These are phyloP conservation scores for Capsicum pubescens DNA, from an alignment of 257 asterid genomes.

Conservation along the genomic window DNA sequence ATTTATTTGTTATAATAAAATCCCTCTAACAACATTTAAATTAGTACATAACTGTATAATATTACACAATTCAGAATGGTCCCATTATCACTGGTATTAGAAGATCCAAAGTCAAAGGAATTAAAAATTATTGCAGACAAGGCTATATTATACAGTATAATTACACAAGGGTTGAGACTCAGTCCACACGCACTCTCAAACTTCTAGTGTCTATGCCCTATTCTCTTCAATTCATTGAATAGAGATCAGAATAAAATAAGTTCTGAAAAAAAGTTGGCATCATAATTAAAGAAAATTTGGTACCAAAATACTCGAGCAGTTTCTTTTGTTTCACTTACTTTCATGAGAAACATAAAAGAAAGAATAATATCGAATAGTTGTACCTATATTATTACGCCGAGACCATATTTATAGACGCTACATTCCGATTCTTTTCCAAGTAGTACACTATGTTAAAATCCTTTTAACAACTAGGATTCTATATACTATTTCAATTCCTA, in stretches of 20 bases:
- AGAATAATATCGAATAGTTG: no score
- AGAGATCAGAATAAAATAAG: not conserved
- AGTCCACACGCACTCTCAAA: conserved; percentile 12
- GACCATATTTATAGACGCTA: no score
- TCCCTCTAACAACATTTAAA: not conserved
- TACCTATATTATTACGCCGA: no score
- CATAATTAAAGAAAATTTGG: conserved; percentile 8
- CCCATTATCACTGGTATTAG: not conserved
- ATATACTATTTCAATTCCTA: no score
- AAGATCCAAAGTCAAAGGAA: not conserved
- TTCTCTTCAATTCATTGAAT: conserved; percentile 21
- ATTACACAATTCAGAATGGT: not conserved
- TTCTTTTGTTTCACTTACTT: conserved; percentile 8
- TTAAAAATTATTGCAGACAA: not conserved
- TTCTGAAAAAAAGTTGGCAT: not conserved
- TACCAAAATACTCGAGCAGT: conserved; percentile 15
- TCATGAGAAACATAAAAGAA: no score
- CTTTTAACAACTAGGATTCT: no score
- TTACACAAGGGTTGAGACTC: not conserved
- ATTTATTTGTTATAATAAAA: not conserved
- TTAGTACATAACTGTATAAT: not conserved
- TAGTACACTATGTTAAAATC: no score
- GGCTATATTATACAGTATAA: not conserved
- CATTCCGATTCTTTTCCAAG: no score
- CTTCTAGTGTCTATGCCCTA: not conserved